Base-by-base conservation (phyloP, 805 yeast genomes). In the Starmerella asiatica region DNA sequence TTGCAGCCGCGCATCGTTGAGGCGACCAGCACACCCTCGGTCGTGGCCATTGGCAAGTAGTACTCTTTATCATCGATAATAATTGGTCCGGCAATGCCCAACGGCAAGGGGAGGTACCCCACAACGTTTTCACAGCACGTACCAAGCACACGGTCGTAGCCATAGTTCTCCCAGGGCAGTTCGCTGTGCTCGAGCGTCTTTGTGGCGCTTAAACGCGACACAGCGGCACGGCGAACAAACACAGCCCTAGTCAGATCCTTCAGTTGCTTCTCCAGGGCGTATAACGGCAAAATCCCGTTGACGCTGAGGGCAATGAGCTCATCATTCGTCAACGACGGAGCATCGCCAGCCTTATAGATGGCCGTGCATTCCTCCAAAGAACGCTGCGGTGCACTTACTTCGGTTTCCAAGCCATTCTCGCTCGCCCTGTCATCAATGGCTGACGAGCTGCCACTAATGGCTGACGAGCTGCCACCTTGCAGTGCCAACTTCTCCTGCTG, bases 1-100 rank as follows among this genome's bases (percentile, higher is more conserved):
- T 91, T 91, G 67, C 97, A 91, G 50, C 99, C 99, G 63, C 99
- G 80, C 94, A 84, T 88, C 12, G 98, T 79, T 16, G 96, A 85
- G 3, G 99, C 99, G 50, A 91, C 96, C 43, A 91, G 69, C 63
- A 97, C 93, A 38, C 99, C 99, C 65, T 91, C 99, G 27, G 98
- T 91, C 15, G 99, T 91, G 21, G 99, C 99, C 94, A 91, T 84
- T 29, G 99, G 99, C 51, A 91, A 77, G 61, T 85, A 94, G 59
- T 71, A 79, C 34, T 93, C 76, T 49, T 70, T 75, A 37, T 88
- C 93, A 60, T 91, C 97, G 54, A 91, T 82, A 40, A 83, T 68
- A 58, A 91, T 63, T 8, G 99, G 99, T 39, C 99, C 99, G 21
- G 96, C 96, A 56, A 91, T 78, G 60, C 99, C 99, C 40, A 91